Evolutionary conservation across 2,329 filamentous ascomycete species (phyloP), one percentile per base, ranked within the genome.

Genomic region (Phialemoniopsis sp.): DNA sequence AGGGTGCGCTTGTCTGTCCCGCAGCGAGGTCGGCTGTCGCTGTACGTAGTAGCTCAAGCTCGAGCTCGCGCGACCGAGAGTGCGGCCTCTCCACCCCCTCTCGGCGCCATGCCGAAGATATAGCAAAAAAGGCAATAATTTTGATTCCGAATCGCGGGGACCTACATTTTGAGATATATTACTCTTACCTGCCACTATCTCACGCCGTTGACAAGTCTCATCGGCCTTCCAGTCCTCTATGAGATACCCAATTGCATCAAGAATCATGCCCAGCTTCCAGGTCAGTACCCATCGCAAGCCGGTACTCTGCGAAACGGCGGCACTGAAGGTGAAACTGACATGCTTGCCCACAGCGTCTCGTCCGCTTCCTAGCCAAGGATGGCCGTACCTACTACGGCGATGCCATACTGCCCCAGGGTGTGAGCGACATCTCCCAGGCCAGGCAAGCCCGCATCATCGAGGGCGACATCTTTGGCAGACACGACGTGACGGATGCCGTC

Each of bases 371-470:
- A 8, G 80, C 83, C 51, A 78, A 74, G 50, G 81, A 89, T 53
- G 84, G 84, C 56, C 70, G 70, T 40, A 73, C 76, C 29, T 85
- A 87, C 61, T 87, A 87, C 47, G 86, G 85, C 49, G 83, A 89
- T 62, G 84, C 85, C 44, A 78, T 89, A 40, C 72, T 88, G 15
- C 80, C 82, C 4, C 38, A 60, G 1, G 80, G 79, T 15, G 63
- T 73, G 30, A 76, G 58, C 36, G 80, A 87, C 52, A 72, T 87
- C 46, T 64, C 75, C 43, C 73, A 79, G 61, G 72, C 75, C 2
- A 76, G 67, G 36, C 70, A 75, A 50, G 84, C 84, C 16, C 74
- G 64, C 36, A 67, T 87, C 35, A 78, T 87, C 47, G 65, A 66
- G 14, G 84, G 84, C 29, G 72, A 81, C 48, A 78, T 87, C 50